Base-by-base conservation (phyloP, 2,329 filamentous ascomycete genomes). In the Ilyonectria destructans region DNA sequence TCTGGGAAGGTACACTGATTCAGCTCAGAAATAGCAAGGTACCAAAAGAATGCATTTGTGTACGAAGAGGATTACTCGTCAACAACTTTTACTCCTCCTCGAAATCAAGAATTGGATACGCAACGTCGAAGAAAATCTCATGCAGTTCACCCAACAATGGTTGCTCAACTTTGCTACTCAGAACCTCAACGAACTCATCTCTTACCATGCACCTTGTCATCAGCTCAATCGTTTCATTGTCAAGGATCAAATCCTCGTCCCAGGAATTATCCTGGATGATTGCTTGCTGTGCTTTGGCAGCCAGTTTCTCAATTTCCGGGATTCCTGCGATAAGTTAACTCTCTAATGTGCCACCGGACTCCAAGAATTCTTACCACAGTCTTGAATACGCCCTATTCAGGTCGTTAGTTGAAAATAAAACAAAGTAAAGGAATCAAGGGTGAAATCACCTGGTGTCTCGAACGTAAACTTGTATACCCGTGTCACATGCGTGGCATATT, bases 91-190 rank as follows among this genome's bases (percentile, higher is more conserved):
- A 19, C n/a, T 8, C 10, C 12, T 21, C 31, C 33, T 10, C 10
- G 3, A 17, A 29, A 9, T 21, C 33, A 6, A 43, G 33, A 60
- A 21, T 49, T 4, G 33, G 58, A 29, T 60, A 52, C 15, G 33
- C 46, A 43, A 60, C 15, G 6, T 52, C 23, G 13, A 60, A 52
- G 35, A 60, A 60, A 5, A 60, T 33, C 9, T 52, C 21, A 10
- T 40, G n/a, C 19, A 60, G 17, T 31, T 60, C 58, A 23, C 31
- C 13, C 17, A 60, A n/a, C 21, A 60, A 31, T 1, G 15, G 15
- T 19, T 29, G 5, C 29, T 60, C 58, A 10, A 40, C 29, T 21
- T 37, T 37, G 17, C 17, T n/a, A 7, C 21, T 40, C 19, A 60
- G 17, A 2, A n/a, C 33, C 37, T 60, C 46, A 10, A 40, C 31